Conservation (phyloP, 1,284 basidiomycete species). For the Sporisorium scitamineum region DNA sequence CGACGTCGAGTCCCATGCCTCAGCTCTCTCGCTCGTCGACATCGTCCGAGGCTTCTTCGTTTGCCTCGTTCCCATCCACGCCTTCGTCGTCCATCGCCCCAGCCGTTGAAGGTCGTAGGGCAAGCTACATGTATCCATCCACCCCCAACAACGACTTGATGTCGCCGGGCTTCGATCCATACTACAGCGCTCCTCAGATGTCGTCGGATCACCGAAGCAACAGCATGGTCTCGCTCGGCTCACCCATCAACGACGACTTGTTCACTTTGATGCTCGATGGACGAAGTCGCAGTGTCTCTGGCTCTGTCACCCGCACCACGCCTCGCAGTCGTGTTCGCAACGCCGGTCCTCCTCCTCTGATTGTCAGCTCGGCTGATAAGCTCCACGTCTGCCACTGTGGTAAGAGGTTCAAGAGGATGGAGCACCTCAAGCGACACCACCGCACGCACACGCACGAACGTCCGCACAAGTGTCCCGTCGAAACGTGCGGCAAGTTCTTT, state of each 20-base stretch:
- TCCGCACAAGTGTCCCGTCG: conserved; percentile 65
- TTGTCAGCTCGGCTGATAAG: conserved; percentile 68
- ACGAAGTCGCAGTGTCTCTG: conserved; percentile 38
- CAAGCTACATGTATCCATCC: conserved; percentile 38
- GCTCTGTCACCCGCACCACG: conserved; percentile 39
- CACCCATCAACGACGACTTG: conserved; percentile 32
- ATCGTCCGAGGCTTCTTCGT: conserved; percentile 44
- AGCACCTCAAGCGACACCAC: conserved; percentile 69
- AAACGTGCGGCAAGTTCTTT: conserved; percentile 66
- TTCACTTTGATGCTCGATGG: conserved; percentile 44
- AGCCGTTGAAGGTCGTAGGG: conserved; percentile 18
- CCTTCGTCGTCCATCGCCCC: conserved; percentile 30
- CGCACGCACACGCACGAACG: conserved; percentile 68
- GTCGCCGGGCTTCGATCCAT: conserved; percentile 51
- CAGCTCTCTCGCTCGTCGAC: conserved; percentile 34
- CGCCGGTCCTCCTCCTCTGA: conserved; percentile 61
- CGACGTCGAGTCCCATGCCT: conserved; percentile 29
- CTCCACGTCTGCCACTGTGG: conserved; percentile 67
- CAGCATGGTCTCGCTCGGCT: conserved; percentile 54
- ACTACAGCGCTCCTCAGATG: conserved; percentile 53
- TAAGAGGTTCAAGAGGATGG: conserved; percentile 68
- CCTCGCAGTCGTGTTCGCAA: conserved; percentile 45
- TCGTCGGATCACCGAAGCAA: conserved; percentile 57
- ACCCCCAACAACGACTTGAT: conserved; percentile 39
- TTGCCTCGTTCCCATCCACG: conserved; percentile 49